Base-by-base conservation (phyloP, 106 monocot species). In the Apostasia ramifera region DNA sequence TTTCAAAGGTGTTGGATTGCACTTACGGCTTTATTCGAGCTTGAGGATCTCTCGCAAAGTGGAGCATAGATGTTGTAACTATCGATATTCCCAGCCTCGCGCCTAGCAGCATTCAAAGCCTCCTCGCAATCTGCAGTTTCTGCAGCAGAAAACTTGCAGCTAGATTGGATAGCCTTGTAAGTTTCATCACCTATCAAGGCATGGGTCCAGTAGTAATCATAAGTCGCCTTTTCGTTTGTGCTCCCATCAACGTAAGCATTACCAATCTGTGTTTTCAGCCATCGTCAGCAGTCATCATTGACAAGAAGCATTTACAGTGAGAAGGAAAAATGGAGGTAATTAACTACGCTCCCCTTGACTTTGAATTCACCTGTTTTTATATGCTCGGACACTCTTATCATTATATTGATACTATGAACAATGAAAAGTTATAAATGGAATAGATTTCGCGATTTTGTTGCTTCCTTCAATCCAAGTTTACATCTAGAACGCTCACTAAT, bases 31-130 rank as follows among this genome's bases (percentile, higher is more conserved):
- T 59, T 38, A 1, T 37, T 61, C 42, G 57, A 48, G 14, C 39
- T 66, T 10, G 6, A 4, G 14, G 69, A 38, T 13, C 48, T 65
- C 40, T 70, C 8, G 50, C 87, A 87, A 13, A 74, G 46, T 2
- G 87, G 83, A 8, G 82, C 87, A 66, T 83, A 87, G 12, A 87
- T 83, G 71, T 83, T 74, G 73, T 87, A 80, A 48, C 56, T 6
- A 70, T 83, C 67, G 8, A 87, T 48, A 50, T 53, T 13, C 6
- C 59, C 83, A 3, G 39, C 0, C 47, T 48, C 71, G 0, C 1
- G 12, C 13, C 5, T 0, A 8, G 65, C 63, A 1, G 9, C 14
- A 0, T 12, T 13, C 1, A 68, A 4, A 6, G 80, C 86, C 2
- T 12, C 44, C 0, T 2, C 1, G 61, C 86, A 86, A 5, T n/a